Conservation (phyloP, 257 asterid genomes). For the Cordia subcordata region DNA sequence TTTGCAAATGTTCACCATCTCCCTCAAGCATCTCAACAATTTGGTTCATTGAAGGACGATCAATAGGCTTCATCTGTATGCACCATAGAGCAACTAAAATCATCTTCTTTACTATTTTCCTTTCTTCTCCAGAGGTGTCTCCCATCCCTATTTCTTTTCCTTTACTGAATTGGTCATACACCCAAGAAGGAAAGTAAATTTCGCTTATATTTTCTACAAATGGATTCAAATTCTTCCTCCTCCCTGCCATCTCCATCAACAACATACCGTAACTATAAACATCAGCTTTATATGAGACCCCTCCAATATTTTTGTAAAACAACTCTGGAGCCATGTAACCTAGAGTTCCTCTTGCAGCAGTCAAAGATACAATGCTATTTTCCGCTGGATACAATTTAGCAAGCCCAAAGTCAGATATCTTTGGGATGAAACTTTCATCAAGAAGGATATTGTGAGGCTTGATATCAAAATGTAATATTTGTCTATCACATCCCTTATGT, state of each 20-base stretch:
- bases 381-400: slow-evolving; percentile 8
- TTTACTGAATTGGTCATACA: slow-evolving; percentile 5
- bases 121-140: slow-evolving; percentile 39
- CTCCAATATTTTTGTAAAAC: slow-evolving; percentile 7
- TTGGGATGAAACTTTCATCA: slow-evolving; percentile 2
- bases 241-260: slow-evolving; percentile 3
- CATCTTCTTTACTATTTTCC: slow-evolving; percentile 42
- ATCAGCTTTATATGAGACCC: slow-evolving; percentile 11
- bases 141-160: neutral
- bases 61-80: slow-evolving; percentile 28
- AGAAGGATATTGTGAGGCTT: slow-evolving; percentile 8
- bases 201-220: neutral
- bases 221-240: neutral
- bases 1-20: slow-evolving; percentile 14
- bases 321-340: slow-evolving; percentile 11
- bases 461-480: slow-evolving; percentile 11
- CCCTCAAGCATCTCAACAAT: slow-evolving; percentile 34
- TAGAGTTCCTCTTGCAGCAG: slow-evolving; percentile 5
- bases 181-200: slow-evolving; percentile 4
- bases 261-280: slow-evolving; percentile 12
- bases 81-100: slow-evolving; percentile 60
- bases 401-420: slow-evolving; percentile 9
- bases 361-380: neutral
- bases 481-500: slow-evolving; percentile 41
- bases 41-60: slow-evolving; percentile 23